Base-by-base conservation (phyloP, 2,329 filamentous ascomycete species). In the Neonectria sp. region DNA sequence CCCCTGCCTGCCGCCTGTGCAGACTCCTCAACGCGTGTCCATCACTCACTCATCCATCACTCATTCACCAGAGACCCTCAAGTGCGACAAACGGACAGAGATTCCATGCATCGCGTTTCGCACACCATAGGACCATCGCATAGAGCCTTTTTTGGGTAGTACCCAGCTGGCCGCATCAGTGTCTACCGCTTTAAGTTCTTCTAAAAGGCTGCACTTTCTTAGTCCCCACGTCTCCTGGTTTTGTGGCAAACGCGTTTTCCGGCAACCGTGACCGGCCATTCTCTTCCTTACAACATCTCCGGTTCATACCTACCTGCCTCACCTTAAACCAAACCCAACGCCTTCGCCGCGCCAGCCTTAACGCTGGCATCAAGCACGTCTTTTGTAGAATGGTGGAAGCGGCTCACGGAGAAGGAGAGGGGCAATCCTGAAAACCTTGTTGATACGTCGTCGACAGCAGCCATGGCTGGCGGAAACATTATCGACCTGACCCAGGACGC, bases 341-440 rank as follows among this genome's bases (percentile, higher is more conserved):
- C 45, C 53, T 61, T 37, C 37, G 46, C 46, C 46, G 46, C 58
- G 62, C 62, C 55, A 45, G 52, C 24, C 55, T 51, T 58, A 58
- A 61, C 63, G 62, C 62, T 51, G 52, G 52, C 24, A 49, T 51
- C 55, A 53, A 53, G 31, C 49, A 33, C 49, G 55, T 31, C 51
- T 37, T 64, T 46, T 62, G 62, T 63, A 76, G 74, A 70, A 76
- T 76, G 74, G 64, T 74, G 55, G 61, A 61, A 59, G 73, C 55
- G 70, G 73, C 61, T 69, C 66, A 66, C 29, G 63, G 64, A 63
- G 57, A 71, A 59, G 67, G 68, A 73, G 71, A 75, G 71, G 71
- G 68, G 70, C 73, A 70, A 72, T 74, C 65, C 68, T 75, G 68
- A 68, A 73, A 74, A 76, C 70, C 70, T 72, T 72, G 63, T 69